phyloP scores from a whole-genome alignment of 257 asterid genomes.

The Buddleja alternifolia region DNA sequence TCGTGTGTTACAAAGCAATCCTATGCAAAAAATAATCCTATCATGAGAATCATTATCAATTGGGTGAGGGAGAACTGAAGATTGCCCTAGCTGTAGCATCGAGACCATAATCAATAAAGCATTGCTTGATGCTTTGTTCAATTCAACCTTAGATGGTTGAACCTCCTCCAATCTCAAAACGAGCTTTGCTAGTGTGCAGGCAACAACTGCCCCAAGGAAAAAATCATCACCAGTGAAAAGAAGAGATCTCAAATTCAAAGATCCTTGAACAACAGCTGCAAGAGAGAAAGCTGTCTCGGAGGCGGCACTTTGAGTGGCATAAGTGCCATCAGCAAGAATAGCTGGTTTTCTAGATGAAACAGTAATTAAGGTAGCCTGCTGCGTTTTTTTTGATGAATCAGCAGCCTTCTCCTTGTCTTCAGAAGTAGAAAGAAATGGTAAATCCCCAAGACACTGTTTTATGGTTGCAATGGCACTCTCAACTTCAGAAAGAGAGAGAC shows the following conservation, averaged over 20 bases:
- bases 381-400: conserved; percentile 77
- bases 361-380: conserved; percentile 67
- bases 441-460: too few relatives aligned
- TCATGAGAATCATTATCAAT: too few relatives aligned
- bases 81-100: conserved; percentile 85
- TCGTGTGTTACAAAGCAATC: conserved; percentile 71
- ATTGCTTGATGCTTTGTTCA: conserved; percentile 68
- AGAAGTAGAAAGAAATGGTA: too few relatives aligned
- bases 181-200: too few relatives aligned
- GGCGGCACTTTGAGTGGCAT: conserved; percentile 98
- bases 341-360: conserved; percentile 95
- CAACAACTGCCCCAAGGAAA: conserved; percentile 95
- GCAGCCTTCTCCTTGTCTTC: conserved; percentile 79
- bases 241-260: conserved; percentile 84
- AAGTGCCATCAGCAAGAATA: conserved; percentile 94
- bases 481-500: too few relatives aligned
- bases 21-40: conserved; percentile 77
- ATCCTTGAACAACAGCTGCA: conserved; percentile 77
- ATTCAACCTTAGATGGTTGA: too few relatives aligned
- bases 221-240: conserved; percentile 89
- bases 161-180: too few relatives aligned
- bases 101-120: conserved; percentile 80
- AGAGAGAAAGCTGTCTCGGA: conserved; percentile 88
- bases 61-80: too few relatives aligned
- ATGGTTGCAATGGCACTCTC: too few relatives aligned